Conservation (phyloP, 2,329 filamentous ascomycete species). For the Diaporthe humulicola region DNA sequence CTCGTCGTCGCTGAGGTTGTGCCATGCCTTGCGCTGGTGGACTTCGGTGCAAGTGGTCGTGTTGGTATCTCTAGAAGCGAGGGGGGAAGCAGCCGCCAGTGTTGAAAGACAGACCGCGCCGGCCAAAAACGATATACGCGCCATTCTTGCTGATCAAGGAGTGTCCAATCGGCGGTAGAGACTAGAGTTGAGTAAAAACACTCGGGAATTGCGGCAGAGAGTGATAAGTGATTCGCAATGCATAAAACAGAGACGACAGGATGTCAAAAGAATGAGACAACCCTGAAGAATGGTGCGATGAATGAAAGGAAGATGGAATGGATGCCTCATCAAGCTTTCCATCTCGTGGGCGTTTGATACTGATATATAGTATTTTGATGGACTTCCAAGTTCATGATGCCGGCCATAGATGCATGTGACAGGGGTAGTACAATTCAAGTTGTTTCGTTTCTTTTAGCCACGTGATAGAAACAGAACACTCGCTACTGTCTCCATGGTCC, state of each 20-base stretch:
- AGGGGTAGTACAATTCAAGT: background rate
- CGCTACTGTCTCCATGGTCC: background rate
- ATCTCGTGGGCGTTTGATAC: background rate
- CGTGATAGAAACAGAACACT: background rate
- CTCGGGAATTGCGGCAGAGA: background rate
- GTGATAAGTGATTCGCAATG: background rate
- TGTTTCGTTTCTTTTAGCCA: background rate
- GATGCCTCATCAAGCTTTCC: background rate
- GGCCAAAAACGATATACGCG: background rate
- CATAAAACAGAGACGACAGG: background rate
- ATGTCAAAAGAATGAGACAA: constrained; percentile 9
- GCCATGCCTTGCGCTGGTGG: constrained; percentile 35
- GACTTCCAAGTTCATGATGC: background rate
- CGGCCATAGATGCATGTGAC: background rate
- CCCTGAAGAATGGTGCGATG: background rate
- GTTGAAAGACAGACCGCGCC: background rate
- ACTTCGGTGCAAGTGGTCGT: constrained; percentile 26
- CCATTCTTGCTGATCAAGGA: background rate
- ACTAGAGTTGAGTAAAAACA: background rate
- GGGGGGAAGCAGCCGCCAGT: background rate
- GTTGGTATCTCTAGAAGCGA: constrained; percentile 1
- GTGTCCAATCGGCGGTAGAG: background rate
- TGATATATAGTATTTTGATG: constrained; percentile 5
- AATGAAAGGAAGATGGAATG: background rate
- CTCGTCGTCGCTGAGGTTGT: constrained; percentile 42